Conservation (phyloP, 1,139 yeast genomes). For the Nakaseomyces nivariensis region DNA sequence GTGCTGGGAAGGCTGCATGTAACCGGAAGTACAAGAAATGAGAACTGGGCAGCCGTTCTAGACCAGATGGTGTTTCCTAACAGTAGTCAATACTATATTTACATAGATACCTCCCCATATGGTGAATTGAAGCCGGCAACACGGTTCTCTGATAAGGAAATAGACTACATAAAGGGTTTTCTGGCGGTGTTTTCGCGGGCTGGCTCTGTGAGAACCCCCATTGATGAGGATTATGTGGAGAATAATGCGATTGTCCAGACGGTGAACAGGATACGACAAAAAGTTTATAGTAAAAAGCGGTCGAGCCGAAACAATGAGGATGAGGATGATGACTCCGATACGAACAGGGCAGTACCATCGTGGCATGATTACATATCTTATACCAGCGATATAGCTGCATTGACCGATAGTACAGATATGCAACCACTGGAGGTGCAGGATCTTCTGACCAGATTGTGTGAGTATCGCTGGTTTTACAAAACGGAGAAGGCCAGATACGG, state of each 20-base stretch:
- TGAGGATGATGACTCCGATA: not conserved
- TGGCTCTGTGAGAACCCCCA: not conserved
- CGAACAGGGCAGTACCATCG: not conserved
- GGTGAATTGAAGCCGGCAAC: constrained; percentile 25
- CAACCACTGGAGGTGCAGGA: constrained; percentile 18
- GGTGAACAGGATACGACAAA: constrained; percentile 4
- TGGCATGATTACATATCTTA: constrained; percentile 13
- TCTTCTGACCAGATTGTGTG: constrained; percentile 16
- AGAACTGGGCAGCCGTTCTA: not conserved
- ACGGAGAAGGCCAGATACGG: constrained; percentile 19
- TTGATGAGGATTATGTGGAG: not conserved
- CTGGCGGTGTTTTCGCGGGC: constrained; percentile 5
- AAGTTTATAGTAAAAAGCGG: not conserved
- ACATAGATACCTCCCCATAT: constrained; percentile 17
- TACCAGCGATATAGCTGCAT: constrained; percentile 16
- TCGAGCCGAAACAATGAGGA: not conserved
- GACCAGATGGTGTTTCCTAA: constrained; percentile 7
- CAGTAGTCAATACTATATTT: constrained; percentile 21
- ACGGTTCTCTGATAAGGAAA: constrained; percentile 18
- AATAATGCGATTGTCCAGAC: not conserved
- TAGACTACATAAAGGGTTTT: constrained; percentile 23
- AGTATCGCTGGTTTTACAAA: constrained; percentile 24
- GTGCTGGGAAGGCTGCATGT: constrained; percentile 4
- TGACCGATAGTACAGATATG: constrained; percentile 14
- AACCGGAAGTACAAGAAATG: not conserved